Evolutionary conservation across 768 basidiomycete species (phyloP).

Genomic region (Hypholoma fasciculare): DNA sequence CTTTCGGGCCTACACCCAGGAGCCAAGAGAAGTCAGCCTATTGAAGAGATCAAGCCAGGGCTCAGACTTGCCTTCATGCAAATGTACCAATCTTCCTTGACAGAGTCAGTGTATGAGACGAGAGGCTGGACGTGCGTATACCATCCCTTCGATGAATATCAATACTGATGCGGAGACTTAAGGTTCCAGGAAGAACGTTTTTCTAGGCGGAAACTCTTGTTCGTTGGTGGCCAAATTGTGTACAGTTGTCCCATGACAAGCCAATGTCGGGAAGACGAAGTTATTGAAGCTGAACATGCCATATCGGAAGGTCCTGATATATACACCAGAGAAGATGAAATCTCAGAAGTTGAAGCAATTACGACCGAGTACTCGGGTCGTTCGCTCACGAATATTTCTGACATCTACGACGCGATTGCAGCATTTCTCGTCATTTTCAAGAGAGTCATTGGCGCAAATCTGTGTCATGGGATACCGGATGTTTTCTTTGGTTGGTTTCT

Average conservation of each 20-base stretch:
- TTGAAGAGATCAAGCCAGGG: slow-evolving; percentile 7
- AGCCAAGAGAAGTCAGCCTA: slow-evolving; percentile 1
- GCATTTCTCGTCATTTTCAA: not conserved
- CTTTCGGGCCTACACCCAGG: slow-evolving; percentile 4
- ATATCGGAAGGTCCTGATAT: not conserved
- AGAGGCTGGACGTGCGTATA: slow-evolving; percentile 10
- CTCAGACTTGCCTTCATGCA: slow-evolving; percentile 4
- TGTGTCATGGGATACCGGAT: slow-evolving; percentile 6
- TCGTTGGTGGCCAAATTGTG: slow-evolving; percentile 8
- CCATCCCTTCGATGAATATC: too few species aligned
- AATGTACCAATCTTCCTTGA: not conserved
- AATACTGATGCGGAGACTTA: too few species aligned
- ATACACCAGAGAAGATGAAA: not conserved
- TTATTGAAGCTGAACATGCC: slow-evolving; percentile 1
- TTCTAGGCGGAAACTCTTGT: slow-evolving; percentile 2
- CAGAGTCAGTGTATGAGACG: not conserved
- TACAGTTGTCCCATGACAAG: not conserved
- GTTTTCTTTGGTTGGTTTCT: slow-evolving; percentile 8
- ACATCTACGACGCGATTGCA: slow-evolving; percentile 10
- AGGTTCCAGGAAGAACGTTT: slow-evolving; percentile 8
- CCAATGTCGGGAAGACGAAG: slow-evolving; percentile 5
- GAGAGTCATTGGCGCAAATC: not conserved
- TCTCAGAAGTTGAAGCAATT: not conserved
- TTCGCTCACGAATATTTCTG: slow-evolving; percentile 1
- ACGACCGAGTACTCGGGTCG: not conserved